Conservation (phyloP, 2,329 filamentous ascomycete genomes). For the Sclerotinia subarctica region DNA sequence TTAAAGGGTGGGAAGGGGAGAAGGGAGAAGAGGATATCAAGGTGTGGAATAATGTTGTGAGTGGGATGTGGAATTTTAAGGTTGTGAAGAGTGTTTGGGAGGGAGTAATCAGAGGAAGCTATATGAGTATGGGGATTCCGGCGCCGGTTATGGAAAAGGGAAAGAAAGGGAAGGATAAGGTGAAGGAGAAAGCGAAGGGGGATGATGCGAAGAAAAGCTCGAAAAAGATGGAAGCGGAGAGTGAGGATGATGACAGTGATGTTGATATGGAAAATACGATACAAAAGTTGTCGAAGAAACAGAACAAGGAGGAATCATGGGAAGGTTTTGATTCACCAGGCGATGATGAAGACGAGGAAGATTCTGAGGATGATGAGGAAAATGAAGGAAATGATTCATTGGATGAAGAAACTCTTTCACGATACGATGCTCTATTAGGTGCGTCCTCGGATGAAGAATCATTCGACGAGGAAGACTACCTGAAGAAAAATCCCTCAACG, state of each 20-base stretch:
- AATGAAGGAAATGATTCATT: conserved; percentile 28
- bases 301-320: conserved; percentile 22
- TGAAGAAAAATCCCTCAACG: conserved; percentile 19
- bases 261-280: conserved; percentile 14
- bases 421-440: conserved; percentile 36
- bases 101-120: conserved; percentile 37
- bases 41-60: conserved; percentile 48
- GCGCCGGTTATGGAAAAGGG: conserved; percentile 28
- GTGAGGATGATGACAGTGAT: conserved; percentile 15
- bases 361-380: conserved; percentile 16
- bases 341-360: conserved; percentile 23
- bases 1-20: conserved; percentile 38
- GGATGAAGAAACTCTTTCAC: conserved; percentile 33
- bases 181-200: conserved; percentile 23
- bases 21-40: conserved; percentile 31
- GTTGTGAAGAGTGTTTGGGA: conserved; percentile 49
- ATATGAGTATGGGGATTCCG: conserved; percentile 35
- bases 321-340: conserved; percentile 28
- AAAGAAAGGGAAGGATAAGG: conserved; percentile 25
- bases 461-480: conserved; percentile 31
- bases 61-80: conserved; percentile 52
- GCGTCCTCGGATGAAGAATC: conserved; percentile 37
- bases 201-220: conserved; percentile 9
- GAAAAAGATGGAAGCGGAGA: conserved; percentile 19
- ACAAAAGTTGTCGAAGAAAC: not conserved